Evolutionary conservation across 148 eudicot genomes (phyloP).

Genomic region (Hydrangea macrophylla): DNA sequence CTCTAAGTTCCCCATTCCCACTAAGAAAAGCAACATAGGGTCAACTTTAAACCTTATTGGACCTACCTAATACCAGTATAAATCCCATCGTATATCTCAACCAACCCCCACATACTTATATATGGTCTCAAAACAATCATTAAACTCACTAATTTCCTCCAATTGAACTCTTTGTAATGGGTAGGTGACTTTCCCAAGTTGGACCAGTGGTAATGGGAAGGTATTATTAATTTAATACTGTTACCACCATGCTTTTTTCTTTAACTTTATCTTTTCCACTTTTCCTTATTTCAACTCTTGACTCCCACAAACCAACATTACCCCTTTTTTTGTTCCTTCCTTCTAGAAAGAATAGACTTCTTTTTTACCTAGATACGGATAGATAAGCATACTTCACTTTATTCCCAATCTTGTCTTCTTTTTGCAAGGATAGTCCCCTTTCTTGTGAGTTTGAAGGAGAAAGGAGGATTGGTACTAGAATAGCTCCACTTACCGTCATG

Average conservation of each 20-base stretch:
- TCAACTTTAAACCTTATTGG: not conserved
- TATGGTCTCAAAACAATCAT: too few species aligned
- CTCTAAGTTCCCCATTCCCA: too few species aligned
- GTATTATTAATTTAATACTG: too few species aligned
- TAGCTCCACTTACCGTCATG: too few species aligned
- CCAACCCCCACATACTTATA: too few species aligned
- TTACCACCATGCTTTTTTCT: not conserved
- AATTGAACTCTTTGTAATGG: not conserved
- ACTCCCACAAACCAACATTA: conserved; percentile 3
- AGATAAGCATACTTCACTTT: too few species aligned
- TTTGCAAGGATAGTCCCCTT: not conserved
- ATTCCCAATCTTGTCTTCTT: not conserved
- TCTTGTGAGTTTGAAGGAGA: not conserved
- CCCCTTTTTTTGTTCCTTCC: not conserved
- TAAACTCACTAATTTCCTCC: not conserved
- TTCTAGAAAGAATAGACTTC: not conserved
- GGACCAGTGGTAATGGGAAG: not conserved
- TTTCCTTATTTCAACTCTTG: not conserved
- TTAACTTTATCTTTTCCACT: not conserved
- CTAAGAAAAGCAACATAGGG: not conserved
- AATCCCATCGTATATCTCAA: not conserved
- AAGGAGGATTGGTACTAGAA: too few species aligned
- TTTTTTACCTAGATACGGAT: not conserved
- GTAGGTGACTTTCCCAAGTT: not conserved
- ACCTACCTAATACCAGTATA: not conserved